Evolutionary conservation across 805 yeast genomes (phyloP).

Genomic region (Saturnispora kantuleensis): DNA sequence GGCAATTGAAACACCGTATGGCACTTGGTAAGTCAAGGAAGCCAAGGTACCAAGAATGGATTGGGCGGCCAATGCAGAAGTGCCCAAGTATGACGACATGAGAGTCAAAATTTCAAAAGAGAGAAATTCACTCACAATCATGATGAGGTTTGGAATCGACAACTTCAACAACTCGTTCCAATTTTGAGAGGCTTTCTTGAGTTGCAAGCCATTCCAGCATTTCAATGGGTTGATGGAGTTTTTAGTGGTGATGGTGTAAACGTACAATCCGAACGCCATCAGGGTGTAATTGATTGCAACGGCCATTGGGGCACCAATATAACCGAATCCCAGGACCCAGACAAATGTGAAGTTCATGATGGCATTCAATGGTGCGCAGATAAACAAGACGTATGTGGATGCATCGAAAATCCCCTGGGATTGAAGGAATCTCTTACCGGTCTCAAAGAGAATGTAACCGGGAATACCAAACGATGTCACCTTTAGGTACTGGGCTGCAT

Average conservation of each 20-base stretch:
- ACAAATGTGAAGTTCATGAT: constrained; percentile 56
- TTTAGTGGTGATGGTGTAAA: constrained; percentile 39
- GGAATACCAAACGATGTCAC: constrained; percentile 59
- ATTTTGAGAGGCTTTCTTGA: constrained; percentile 34
- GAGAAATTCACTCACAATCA: constrained; percentile 72
- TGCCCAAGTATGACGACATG: constrained; percentile 57
- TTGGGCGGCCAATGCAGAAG: constrained; percentile 58
- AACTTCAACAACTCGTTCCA: constrained; percentile 58
- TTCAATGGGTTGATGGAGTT: constrained; percentile 26
- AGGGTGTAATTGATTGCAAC: constrained; percentile 63
- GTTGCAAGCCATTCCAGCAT: constrained; percentile 29
- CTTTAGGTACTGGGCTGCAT: constrained; percentile 51
- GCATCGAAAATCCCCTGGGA: constrained; percentile 76
- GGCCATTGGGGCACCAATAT: constrained; percentile 68
- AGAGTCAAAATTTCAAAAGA: constrained; percentile 70
- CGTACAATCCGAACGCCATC: constrained; percentile 50
- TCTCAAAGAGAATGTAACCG: constrained; percentile 56
- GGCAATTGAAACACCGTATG: constrained; percentile 68
- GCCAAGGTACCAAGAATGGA: constrained; percentile 62
- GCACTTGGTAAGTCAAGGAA: constrained; percentile 59
- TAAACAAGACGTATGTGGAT: constrained; percentile 55
- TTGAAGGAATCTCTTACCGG: constrained; percentile 63
- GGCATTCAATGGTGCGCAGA: constrained; percentile 71
- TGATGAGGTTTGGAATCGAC: constrained; percentile 63
- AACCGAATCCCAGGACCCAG: constrained; percentile 62